phyloP scores from a whole-genome alignment of 1,139 yeast genomes.

The Debaryomycetaceae sp. region DNA sequence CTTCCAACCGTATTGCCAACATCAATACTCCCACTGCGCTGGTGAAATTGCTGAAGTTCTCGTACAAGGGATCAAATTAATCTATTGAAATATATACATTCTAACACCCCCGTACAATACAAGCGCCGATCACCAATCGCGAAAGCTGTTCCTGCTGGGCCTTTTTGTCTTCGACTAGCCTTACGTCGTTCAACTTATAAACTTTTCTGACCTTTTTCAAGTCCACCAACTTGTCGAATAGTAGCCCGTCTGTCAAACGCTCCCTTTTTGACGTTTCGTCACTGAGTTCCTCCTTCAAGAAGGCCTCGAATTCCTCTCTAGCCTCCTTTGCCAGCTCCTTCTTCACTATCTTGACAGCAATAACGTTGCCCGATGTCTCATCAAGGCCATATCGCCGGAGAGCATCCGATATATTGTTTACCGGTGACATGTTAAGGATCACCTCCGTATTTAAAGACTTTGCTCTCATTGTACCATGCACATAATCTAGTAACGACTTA shows the following conservation, averaged over 20 bases:
- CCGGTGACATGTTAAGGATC: slow-evolving; percentile 39
- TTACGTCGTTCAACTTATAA: slow-evolving; percentile 37
- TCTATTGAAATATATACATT: background rate
- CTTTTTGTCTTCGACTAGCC: slow-evolving; percentile 10
- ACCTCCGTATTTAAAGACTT: slow-evolving; percentile 43
- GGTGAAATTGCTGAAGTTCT: background rate
- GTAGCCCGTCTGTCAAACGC: slow-evolving; percentile 22
- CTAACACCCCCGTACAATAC: slow-evolving; percentile 31
- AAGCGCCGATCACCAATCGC: slow-evolving; percentile 36
- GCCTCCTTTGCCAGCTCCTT: slow-evolving; percentile 1
- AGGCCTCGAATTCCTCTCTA: background rate
- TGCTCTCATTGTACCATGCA: slow-evolving; percentile 29
- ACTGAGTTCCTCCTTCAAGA: background rate
- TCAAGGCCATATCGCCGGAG: slow-evolving; percentile 41
- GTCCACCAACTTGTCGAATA: slow-evolving; percentile 21
- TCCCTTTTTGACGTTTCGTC: slow-evolving; percentile 6
- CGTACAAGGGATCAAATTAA: background rate
- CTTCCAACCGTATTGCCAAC: background rate
- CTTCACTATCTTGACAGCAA: slow-evolving; percentile 30
- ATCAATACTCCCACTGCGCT: background rate
- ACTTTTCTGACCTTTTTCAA: slow-evolving; percentile 32
- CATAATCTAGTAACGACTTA: slow-evolving; percentile 29
- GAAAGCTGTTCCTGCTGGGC: slow-evolving; percentile 26
- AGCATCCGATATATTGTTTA: slow-evolving; percentile 44
- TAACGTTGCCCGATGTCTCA: slow-evolving; percentile 21